Evolutionary conservation across 257 asterid species (phyloP).

Genomic region (Lantana camara): DNA sequence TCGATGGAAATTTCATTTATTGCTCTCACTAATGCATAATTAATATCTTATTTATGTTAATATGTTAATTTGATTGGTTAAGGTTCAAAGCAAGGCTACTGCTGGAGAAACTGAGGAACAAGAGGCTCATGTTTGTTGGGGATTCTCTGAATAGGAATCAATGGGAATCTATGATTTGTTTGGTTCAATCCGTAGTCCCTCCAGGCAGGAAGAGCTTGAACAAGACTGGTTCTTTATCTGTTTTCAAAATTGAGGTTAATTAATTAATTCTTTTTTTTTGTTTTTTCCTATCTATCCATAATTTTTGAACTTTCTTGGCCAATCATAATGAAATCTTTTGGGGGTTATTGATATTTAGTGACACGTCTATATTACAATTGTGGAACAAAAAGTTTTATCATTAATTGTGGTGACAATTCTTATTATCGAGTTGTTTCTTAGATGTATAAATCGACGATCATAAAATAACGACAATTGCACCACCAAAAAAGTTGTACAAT

Average conservation of each 20-base stretch:
- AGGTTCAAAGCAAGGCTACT: conserved; percentile 71
- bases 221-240: conserved; percentile 74
- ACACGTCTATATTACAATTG: too few species aligned
- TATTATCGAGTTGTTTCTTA: too few species aligned
- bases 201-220: conserved; percentile 61
- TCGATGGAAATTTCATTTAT: too few species aligned
- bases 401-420: too few species aligned
- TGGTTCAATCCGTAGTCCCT: conserved; percentile 63
- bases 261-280: background rate
- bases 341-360: too few species aligned
- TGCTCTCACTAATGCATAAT: too few species aligned
- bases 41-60: background rate
- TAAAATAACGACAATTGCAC: too few species aligned
- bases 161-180: conserved; percentile 90
- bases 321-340: too few species aligned
- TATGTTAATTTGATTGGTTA: conserved; percentile 2
- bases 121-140: conserved; percentile 88
- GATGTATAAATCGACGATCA: too few species aligned
- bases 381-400: too few species aligned
- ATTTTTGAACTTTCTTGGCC: background rate
- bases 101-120: conserved; percentile 78
- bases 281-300: background rate
- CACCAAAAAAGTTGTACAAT: too few species aligned
- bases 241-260: conserved; percentile 78
- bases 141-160: conserved; percentile 82